Evolutionary conservation across 306 rosid species (phyloP), one percentile per base, ranked within the genome.

Genomic region (Clitoria ternatea): DNA sequence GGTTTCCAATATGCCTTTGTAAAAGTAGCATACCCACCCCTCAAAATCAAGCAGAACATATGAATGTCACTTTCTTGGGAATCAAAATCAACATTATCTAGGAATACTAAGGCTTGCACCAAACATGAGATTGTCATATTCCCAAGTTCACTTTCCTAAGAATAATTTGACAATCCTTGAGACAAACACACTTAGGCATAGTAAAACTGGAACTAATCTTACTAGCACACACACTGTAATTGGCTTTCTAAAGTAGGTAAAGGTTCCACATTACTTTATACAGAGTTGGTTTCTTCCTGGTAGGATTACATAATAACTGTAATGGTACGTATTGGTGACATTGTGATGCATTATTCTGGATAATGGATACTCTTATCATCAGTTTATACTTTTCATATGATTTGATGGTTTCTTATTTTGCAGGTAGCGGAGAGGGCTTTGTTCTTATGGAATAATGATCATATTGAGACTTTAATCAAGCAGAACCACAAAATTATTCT

Each of bases 361-460:
- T 32, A 50, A 13, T 66, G 20, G 59, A 66, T 44, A 10, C 18
- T 65, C 27, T 8, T 15, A 18, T 53, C 55, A 15, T 22, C 24
- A 48, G 8, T 26, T 17, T 10, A 29, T 17, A 36, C 61, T 27
- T 37, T 53, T 79, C 11, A 49, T 40, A 47, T 64, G 73, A 39
- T 70, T 7, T 44, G 73, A 26, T 74, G 29, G 30, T 48, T 52
- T 44, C 36, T 76, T 68, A 15, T 65, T 77, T 75, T 73, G 65
- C 83, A 94, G 99, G 99, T 94, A 71, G 99, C 99, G 6, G 99
- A 94, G 75, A 89, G 99, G 74, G 92, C 99, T 35, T 79, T 94
- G 66, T 94, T 94, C 83, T 87, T 94, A 53, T 94, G 99, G 99
- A 94, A 94, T 79, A 91, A 91, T 66, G 90, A 87, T 43, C 97